Evolutionary conservation across 2,329 filamentous ascomycete species (phyloP).

Genomic region (Talaromyces sp.): DNA sequence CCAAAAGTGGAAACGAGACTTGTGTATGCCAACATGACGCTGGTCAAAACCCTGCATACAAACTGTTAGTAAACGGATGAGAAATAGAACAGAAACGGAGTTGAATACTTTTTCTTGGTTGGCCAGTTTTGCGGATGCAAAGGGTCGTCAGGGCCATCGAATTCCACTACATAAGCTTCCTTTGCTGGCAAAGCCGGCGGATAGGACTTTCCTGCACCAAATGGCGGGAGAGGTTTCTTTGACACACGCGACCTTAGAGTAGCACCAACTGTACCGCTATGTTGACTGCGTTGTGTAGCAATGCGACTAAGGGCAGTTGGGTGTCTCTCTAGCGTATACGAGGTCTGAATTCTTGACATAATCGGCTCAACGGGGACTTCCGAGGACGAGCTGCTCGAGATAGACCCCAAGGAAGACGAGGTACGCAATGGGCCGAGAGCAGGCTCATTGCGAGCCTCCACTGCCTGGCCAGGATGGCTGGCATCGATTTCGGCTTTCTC

Average conservation of each 20-base stretch:
- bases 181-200: conserved; percentile 54
- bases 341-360: conserved; percentile 34
- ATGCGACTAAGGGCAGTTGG: conserved; percentile 40
- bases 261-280: conserved; percentile 42
- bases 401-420: conserved; percentile 24
- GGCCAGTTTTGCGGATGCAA: conserved; percentile 87
- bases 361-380: conserved; percentile 22
- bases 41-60: conserved; percentile 24
- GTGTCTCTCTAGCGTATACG: conserved; percentile 36
- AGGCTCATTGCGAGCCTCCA: conserved; percentile 19
- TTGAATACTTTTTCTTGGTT: conserved; percentile 66
- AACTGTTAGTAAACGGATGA: conserved; percentile 15
- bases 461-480: conserved; percentile 21
- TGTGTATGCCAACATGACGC: conserved; percentile 43
- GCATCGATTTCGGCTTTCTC: conserved; percentile 37
- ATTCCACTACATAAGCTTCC: conserved; percentile 65
- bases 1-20: conserved; percentile 55
- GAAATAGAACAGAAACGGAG: neutral
- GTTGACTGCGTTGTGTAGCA: conserved; percentile 41
- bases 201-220: conserved; percentile 56
- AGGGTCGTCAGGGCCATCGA: conserved; percentile 78
- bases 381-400: conserved; percentile 25
- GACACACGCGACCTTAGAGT: conserved; percentile 27
- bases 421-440: conserved; percentile 20
- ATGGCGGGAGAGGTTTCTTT: conserved; percentile 37